phyloP scores from a whole-genome alignment of 1,139 yeast species.

The Suhomyces coccinellae region DNA sequence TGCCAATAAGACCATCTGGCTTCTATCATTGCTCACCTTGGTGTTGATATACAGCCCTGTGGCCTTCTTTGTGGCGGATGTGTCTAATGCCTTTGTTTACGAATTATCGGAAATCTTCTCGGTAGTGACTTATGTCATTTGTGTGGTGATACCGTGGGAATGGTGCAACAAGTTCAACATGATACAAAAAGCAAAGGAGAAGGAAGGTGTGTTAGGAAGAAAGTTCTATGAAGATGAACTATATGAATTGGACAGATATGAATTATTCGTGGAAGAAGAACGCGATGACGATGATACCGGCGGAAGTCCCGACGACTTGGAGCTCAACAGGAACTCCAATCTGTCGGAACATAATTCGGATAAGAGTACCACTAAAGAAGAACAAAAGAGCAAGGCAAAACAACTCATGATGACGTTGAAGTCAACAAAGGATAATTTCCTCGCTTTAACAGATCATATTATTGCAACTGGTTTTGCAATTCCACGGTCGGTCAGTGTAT shows the following conservation, averaged over 20 bases:
- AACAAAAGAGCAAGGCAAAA: constrained; percentile 3
- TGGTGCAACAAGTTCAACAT: constrained; percentile 75
- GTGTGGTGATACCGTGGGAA: constrained; percentile 83
- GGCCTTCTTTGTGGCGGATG: constrained; percentile 76
- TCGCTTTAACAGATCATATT: constrained; percentile 52
- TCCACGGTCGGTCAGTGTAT: constrained; percentile 51
- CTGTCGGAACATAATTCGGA: background rate
- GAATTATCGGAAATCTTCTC: constrained; percentile 74
- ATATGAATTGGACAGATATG: constrained; percentile 45
- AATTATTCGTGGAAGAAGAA: constrained; percentile 35
- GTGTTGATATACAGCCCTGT: constrained; percentile 63
- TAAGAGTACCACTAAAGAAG: background rate
- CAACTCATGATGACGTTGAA: constrained; percentile 17
- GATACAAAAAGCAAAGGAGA: constrained; percentile 65
- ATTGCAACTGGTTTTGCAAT: constrained; percentile 64
- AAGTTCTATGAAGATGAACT: constrained; percentile 71
- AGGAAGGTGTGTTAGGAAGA: constrained; percentile 78
- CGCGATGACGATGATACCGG: constrained; percentile 12
- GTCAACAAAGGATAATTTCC: constrained; percentile 38
- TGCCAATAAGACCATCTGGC: constrained; percentile 48
- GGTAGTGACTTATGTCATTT: constrained; percentile 68
- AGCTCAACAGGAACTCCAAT: background rate
- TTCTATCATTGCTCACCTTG: constrained; percentile 60
- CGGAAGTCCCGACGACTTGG: constrained; percentile 3
- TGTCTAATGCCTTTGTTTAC: constrained; percentile 68